Base-by-base conservation (phyloP, 345 rosid species). In the Lumnitzera racemosa region DNA sequence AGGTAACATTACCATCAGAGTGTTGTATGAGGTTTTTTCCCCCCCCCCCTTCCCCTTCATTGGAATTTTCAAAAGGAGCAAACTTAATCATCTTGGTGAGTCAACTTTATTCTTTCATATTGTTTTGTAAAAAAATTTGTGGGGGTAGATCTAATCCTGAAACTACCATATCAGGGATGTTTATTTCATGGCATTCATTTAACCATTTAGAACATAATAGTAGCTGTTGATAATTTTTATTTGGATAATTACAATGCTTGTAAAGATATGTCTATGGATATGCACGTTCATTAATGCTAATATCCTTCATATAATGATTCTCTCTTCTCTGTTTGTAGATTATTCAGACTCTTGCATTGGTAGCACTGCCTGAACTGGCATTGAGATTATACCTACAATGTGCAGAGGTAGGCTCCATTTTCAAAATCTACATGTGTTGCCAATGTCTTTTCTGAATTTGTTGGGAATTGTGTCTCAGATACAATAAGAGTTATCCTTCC, bases 291-390 rank as follows among this genome's bases (percentile, higher is more conserved):
- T 53, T 49, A 46, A 60, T 11, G 3, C 27, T 17, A n/a, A 46
- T 43, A 46, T 60, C 53, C 31, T 46, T 46, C 12, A 11, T 54
- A 27, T 60, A 17, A 57, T 55, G n/a, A 59, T 47, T 8, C 56
- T 57, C 56, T 27, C 56, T 69, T 51, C 62, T 64, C 15, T 71
- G 51, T 43, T 36, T 36, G 43, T 86, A 88, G 98, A 83, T 76
- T 49, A 74, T 91, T 25, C 96, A 88, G 77, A 81, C 71, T 46
- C 84, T 91, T 62, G 77, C 80, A 53, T 72, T 73, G 59, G 79
- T 86, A 69, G 85, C 88, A 57, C 78, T 82, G 15, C 96, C 98
- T 70, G 98, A 91, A 74, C 67, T 84, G 69, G 96, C 95, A 49
- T 77, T 91, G 65, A 72, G 90, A 71, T 70, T 91, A 71, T 86